Base-by-base conservation (phyloP, 2,329 filamentous ascomycete species). In the Aspergillus vadensis region DNA sequence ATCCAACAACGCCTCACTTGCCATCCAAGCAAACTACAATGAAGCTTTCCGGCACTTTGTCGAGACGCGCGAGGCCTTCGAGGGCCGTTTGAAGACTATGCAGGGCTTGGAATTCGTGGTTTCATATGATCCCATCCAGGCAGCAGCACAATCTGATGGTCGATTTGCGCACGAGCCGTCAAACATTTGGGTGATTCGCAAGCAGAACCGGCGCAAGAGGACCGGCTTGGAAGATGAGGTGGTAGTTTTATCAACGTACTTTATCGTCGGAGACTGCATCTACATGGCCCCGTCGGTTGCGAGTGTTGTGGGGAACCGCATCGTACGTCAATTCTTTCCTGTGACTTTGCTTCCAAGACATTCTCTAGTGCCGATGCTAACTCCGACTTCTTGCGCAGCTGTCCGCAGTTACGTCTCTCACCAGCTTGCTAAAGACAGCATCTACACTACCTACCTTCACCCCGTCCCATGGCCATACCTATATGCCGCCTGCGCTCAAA, bases 281-380 rank as follows among this genome's bases (percentile, higher is more conserved):
- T 85, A 85, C 67, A 86, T 87, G 80, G 86, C 86, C 12, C 86
- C 86, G 2, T 85, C 83, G 9, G 77, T 88, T 54, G 80, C 81
- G 41, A 85, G 86, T 66, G 79, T 89, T 6, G 73, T 89, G 7
- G 82, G 82, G 38, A 80, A 80, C 63, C 76, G 83, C 63, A 76
- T 86, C 70, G 82, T 84, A 76, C 55, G 80, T 67, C n/a, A 10
- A 7, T 15, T 23, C 7, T 2, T 27, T 8, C 69, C 48, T 38
- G 17, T 43, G 25, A 8, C 25, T 36, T 51, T 32, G 30, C 12
- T 55, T 32, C 17, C 61, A 10, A 14, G 48, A n/a, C 12, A 23
- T 47, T 15, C 5, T 51, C 14, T 30, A 21, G 7, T 27, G 54
- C 57, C 50, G 57, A 48, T 27, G 23, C 41, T 27, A 23, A 47